Conservation (phyloP, 768 basidiomycete species). For the Roridomyces roridus region DNA sequence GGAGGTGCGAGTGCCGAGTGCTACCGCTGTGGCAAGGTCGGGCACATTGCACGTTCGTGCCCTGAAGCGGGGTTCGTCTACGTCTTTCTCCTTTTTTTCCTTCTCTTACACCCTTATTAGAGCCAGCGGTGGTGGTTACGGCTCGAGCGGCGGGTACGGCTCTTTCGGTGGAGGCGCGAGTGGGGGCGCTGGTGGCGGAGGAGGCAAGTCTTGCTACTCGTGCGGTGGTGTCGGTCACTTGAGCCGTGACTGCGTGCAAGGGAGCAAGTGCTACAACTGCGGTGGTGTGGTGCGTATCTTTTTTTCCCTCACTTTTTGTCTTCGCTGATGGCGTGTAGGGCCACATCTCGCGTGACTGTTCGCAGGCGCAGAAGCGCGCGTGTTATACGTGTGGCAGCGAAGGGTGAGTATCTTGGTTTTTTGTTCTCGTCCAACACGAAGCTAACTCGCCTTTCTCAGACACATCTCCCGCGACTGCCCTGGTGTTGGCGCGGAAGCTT, state of each 20-base stretch:
- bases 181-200: conserved; percentile 32
- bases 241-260: conserved; percentile 85
- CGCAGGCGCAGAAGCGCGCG: conserved; percentile 80
- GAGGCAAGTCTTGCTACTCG: conserved; percentile 60
- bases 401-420: conserved; percentile 66
- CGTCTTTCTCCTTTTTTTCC: neutral
- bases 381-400: conserved; percentile 86
- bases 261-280: conserved; percentile 89
- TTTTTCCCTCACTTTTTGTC: neutral
- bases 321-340: conserved; percentile 51
- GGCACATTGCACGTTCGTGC: conserved; percentile 86
- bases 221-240: conserved; percentile 90
- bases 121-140: conserved; percentile 42
- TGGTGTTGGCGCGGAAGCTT: conserved; percentile 40
- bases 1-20: conserved; percentile 62
- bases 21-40: conserved; percentile 85
- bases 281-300: conserved; percentile 63
- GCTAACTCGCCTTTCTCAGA: conserved; percentile 37
- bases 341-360: conserved; percentile 86
- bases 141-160: conserved; percentile 47
- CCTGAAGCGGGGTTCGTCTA: conserved; percentile 53
- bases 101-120: conserved; percentile 25
- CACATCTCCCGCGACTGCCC: conserved; percentile 91
- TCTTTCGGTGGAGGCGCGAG: conserved; percentile 40
- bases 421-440: neutral